These are phyloP conservation scores for Starmerella bombicola DNA, from an alignment of 805 yeast species.

Conservation along the genomic window DNA sequence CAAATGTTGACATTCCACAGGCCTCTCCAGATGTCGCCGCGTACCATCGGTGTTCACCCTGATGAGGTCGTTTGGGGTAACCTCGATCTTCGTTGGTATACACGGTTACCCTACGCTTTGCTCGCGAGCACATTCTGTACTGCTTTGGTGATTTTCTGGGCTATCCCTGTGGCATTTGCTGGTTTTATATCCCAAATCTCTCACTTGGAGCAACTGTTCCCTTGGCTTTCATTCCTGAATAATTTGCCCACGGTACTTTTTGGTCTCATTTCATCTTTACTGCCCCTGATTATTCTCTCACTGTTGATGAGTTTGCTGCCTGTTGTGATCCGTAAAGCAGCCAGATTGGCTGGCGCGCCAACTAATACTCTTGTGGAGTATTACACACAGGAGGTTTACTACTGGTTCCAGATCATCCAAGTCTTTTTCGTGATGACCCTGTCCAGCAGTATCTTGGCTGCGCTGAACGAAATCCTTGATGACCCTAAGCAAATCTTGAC, in stretches of 20 bases:
- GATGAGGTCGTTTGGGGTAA: constrained; percentile 79
- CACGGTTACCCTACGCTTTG: constrained; percentile 44
- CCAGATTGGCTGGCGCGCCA: constrained; percentile 58
- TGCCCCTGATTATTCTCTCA: constrained; percentile 73
- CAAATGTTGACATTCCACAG: constrained; percentile 50
- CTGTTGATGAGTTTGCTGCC: constrained; percentile 81
- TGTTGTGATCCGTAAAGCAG: constrained; percentile 64
- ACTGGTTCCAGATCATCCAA: constrained; percentile 81
- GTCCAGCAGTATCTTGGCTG: constrained; percentile 69
- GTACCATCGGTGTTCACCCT: constrained; percentile 57
- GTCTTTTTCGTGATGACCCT: constrained; percentile 75
- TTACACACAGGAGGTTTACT: constrained; percentile 80
- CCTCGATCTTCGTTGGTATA: constrained; percentile 43
- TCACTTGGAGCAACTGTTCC: constrained; percentile 36
- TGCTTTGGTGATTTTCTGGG: constrained; percentile 77
- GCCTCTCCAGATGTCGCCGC: constrained; percentile 35
- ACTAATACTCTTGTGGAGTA: constrained; percentile 61
- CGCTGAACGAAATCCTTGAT: constrained; percentile 60
- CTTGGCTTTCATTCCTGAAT: constrained; percentile 61
- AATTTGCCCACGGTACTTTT: constrained; percentile 55
- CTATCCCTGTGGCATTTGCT: constrained; percentile 94
- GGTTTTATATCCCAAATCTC: constrained; percentile 82
- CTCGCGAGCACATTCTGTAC: constrained; percentile 48
- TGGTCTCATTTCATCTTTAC: constrained; percentile 78
- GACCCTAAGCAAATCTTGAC: constrained; percentile 60